These are phyloP conservation scores for Paecilomyces variotii DNA, from an alignment of 2,329 filamentous ascomycete species.

Conservation along the genomic window DNA sequence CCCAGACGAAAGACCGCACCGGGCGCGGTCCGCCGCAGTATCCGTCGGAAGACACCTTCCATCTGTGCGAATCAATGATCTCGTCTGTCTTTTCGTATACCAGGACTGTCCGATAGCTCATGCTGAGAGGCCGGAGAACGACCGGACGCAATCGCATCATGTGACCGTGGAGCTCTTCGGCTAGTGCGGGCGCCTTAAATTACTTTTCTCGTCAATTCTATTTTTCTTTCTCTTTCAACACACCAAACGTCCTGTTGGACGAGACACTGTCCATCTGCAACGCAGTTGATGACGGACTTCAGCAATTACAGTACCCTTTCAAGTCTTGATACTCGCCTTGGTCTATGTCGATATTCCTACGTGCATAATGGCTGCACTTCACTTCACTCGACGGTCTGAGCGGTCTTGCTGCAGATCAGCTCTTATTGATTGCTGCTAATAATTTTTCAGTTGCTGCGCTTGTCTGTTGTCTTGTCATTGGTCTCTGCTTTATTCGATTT, in stretches of 20 bases:
- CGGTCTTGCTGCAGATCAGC: background rate
- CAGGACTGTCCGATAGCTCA: background rate
- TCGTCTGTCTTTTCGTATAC: background rate
- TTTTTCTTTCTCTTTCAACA: background rate
- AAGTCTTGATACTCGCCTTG: background rate
- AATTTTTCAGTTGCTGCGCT: background rate
- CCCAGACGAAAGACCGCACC: slow-evolving; percentile 18
- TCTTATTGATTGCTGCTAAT: background rate
- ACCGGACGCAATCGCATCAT: background rate
- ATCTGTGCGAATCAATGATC: slow-evolving; percentile 9
- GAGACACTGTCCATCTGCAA: background rate
- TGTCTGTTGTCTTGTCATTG: background rate
- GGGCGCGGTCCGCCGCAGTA: slow-evolving; percentile 15
- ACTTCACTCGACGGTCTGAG: background rate
- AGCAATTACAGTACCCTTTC: background rate
- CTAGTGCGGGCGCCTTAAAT: background rate
- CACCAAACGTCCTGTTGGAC: background rate
- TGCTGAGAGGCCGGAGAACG: background rate
- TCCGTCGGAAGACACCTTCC: slow-evolving; percentile 21
- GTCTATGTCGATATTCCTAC: background rate
- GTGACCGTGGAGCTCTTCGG: background rate
- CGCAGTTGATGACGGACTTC: background rate
- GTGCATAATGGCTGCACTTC: background rate
- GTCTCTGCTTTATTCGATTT: background rate
- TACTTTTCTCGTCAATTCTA: background rate